Percentiles rank a stretch among this genome's conserved stretches.
Evolutionary conservation across 2,329 filamentous ascomycete genomes (phyloP).

Genomic region (Graphiopsis chlorocephala): DNA sequence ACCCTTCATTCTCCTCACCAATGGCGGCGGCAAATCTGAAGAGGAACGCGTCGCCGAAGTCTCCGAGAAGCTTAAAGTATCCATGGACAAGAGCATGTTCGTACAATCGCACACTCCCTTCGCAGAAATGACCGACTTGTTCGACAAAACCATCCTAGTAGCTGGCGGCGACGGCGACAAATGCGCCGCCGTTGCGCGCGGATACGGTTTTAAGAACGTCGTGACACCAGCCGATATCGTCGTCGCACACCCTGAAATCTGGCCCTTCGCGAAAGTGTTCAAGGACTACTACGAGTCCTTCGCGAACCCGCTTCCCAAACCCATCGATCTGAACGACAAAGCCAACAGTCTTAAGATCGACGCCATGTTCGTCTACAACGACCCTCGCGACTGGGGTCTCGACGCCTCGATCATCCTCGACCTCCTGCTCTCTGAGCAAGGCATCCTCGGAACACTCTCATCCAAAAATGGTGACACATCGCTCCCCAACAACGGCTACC

Average conservation of each 20-base stretch:
- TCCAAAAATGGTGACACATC: slow-evolving; percentile 63
- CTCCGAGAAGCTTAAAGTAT: slow-evolving; percentile 61
- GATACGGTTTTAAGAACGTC: slow-evolving; percentile 75
- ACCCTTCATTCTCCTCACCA: slow-evolving; percentile 92
- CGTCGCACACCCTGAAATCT: slow-evolving; percentile 68
- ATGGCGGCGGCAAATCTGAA: slow-evolving; percentile 87
- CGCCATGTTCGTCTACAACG: slow-evolving; percentile 90
- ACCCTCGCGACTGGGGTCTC: slow-evolving; percentile 92
- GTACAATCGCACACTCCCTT: slow-evolving; percentile 92
- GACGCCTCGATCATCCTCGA: slow-evolving; percentile 84
- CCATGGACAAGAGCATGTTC: slow-evolving; percentile 67
- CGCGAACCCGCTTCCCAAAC: slow-evolving; percentile 56
- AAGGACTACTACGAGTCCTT: slow-evolving; percentile 59
- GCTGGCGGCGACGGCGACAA: slow-evolving; percentile 43
- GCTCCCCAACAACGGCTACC: slow-evolving; percentile 74
- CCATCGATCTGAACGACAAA: slow-evolving; percentile 47
- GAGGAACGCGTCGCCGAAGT: slow-evolving; percentile 68
- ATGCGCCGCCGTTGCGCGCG: slow-evolving; percentile 12
- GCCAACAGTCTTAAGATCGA: slow-evolving; percentile 70
- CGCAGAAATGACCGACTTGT: slow-evolving; percentile 63
- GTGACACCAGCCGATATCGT: slow-evolving; percentile 85
- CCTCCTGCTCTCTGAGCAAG: slow-evolving; percentile 72
- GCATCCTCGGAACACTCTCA: slow-evolving; percentile 78
- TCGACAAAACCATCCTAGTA: slow-evolving; percentile 51
- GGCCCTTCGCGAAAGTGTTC: slow-evolving; percentile 75